A percentile compares a stretch with the other conserved stretches of the same genome.
These are phyloP conservation scores for Boletellus ananas DNA, from an alignment of 768 basidiomycete genomes.

Conservation along the genomic window DNA sequence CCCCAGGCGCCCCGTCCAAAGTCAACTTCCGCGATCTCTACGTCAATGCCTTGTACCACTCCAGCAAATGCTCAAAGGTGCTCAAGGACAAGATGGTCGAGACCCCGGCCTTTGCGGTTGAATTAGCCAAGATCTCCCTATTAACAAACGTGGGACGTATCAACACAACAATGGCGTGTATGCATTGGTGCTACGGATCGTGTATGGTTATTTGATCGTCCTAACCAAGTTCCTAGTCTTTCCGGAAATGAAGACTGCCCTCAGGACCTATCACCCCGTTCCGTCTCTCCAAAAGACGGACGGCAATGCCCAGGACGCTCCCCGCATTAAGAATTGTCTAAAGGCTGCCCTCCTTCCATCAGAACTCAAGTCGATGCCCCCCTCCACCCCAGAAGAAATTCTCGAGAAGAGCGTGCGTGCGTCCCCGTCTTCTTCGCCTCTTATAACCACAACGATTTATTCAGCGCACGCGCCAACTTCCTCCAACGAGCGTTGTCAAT, in stretches of 20 bases:
- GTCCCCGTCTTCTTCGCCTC: background rate
- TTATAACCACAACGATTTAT: background rate
- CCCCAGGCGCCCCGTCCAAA: constrained; percentile 43
- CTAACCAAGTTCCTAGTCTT: constrained; percentile 55
- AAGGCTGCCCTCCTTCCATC: constrained; percentile 74
- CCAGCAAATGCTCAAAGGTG: constrained; percentile 81
- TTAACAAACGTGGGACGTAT: constrained; percentile 88
- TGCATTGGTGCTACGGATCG: constrained; percentile 29
- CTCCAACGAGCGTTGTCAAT: constrained; percentile 85
- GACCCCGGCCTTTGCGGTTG: constrained; percentile 70
- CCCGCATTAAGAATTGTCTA: constrained; percentile 86
- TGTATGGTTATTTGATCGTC: constrained; percentile 4
- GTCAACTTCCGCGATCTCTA: constrained; percentile 83
- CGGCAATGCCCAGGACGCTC: constrained; percentile 86
- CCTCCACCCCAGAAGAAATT: constrained; percentile 74
- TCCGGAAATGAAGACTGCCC: constrained; percentile 89
- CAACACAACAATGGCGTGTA: constrained; percentile 89
- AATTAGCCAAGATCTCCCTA: constrained; percentile 79
- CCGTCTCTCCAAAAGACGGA: constrained; percentile 86
- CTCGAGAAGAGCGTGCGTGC: constrained; percentile 57
- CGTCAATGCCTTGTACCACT: constrained; percentile 74
- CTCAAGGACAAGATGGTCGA: constrained; percentile 86
- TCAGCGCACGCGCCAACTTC: constrained; percentile 57
- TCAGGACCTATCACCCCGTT: constrained; percentile 86
- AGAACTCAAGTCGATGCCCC: constrained; percentile 62